These are phyloP conservation scores for Pezicula neosporulosa DNA, from an alignment of 2,329 filamentous ascomycete species.

Conservation along the genomic window DNA sequence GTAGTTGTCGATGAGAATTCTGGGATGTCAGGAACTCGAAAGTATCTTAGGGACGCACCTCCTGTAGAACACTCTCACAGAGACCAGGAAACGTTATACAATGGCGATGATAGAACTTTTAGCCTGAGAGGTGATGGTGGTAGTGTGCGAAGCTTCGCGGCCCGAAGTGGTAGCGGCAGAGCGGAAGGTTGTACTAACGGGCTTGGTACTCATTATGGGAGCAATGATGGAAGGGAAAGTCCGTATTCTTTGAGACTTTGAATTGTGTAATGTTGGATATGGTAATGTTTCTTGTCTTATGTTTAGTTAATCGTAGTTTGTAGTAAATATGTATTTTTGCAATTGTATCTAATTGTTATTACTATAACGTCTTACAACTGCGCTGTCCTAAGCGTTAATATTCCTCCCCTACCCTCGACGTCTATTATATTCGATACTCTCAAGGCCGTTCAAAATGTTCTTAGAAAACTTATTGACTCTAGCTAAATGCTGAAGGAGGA, in stretches of 20 bases:
- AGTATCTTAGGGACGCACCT: slow-evolving; percentile 20
- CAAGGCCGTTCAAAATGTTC: too few relatives aligned
- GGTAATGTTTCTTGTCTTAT: too few relatives aligned
- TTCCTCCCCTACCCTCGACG: too few relatives aligned
- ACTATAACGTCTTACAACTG: too few relatives aligned
- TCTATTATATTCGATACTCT: too few relatives aligned
- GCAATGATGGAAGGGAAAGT: neutral
- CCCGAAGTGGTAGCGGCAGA: slow-evolving; percentile 10
- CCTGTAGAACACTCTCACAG: slow-evolving; percentile 25
- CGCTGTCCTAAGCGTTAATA: too few relatives aligned
- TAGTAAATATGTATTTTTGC: too few relatives aligned
- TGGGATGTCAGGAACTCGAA: slow-evolving; percentile 5
- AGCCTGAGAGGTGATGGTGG: slow-evolving; percentile 8
- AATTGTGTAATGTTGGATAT: neutral
- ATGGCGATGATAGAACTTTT: too few relatives aligned
- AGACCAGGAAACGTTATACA: neutral
- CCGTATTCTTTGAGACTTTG: neutral
- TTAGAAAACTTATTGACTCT: too few relatives aligned
- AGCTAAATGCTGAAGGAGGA: too few relatives aligned
- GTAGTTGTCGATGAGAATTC: slow-evolving; percentile 60
- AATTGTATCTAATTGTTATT: too few relatives aligned
- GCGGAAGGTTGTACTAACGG: neutral
- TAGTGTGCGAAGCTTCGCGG: slow-evolving; percentile 20
- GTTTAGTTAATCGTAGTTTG: too few relatives aligned
- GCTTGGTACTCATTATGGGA: neutral